Percentiles rank a stretch among this genome's conserved stretches.
Evolutionary conservation across 495 filamentous ascomycete genomes (phyloP).

Genomic region (Penicillium lagena): DNA sequence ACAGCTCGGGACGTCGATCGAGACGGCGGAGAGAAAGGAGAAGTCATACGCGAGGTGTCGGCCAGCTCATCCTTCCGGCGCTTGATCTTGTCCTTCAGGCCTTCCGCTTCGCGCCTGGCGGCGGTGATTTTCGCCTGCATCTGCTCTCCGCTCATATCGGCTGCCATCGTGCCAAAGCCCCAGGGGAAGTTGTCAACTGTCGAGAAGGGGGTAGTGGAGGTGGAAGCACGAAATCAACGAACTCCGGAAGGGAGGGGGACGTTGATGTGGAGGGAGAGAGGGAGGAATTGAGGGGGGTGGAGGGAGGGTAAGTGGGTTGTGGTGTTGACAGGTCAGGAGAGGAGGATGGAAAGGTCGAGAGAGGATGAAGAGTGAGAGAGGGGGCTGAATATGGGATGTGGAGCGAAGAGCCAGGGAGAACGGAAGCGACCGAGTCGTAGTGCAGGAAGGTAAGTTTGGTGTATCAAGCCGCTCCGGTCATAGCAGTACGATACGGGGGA

Average conservation of each 20-base stretch:
- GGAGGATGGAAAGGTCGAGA: not conserved
- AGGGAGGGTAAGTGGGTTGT: not conserved
- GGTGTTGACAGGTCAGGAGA: not conserved
- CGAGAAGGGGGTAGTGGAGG: slow-evolving; percentile 6
- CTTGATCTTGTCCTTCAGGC: slow-evolving; percentile 97
- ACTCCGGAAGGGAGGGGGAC: too few species aligned
- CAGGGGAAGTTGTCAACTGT: slow-evolving; percentile 6
- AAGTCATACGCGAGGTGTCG: slow-evolving; percentile 85
- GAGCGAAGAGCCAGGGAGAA: not conserved
- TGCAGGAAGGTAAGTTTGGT: not conserved
- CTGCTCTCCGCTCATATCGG: slow-evolving; percentile 64
- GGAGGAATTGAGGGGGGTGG: not conserved
- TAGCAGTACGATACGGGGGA: not conserved
- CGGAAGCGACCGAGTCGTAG: not conserved
- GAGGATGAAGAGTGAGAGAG: not conserved
- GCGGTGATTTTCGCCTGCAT: slow-evolving; percentile 89
- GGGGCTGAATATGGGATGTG: slow-evolving; percentile 1
- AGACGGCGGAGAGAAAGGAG: slow-evolving; percentile 1
- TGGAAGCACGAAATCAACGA: too few species aligned
- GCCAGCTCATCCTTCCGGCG: slow-evolving; percentile 99
- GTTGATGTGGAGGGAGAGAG: not conserved
- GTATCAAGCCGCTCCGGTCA: too few species aligned
- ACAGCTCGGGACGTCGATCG: not conserved
- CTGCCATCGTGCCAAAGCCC: slow-evolving; percentile 36
- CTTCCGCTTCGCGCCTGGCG: slow-evolving; percentile 95